A percentile compares a stretch with the other conserved stretches of the same genome.
These are phyloP conservation scores for Brassica juncea DNA, from an alignment of 345 rosid genomes.

Conservation along the genomic window DNA sequence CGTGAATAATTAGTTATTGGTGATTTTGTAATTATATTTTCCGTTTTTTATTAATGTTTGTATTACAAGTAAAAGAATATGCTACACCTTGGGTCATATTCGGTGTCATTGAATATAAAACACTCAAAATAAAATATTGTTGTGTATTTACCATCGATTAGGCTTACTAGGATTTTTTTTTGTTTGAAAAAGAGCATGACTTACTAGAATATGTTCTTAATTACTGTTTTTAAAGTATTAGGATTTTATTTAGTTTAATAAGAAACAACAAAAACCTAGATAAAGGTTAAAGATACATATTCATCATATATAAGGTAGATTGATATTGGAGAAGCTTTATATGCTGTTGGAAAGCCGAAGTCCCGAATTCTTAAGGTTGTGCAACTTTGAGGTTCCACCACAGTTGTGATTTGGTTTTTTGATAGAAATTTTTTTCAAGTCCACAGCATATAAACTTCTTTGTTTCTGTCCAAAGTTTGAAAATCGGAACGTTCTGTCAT, in stretches of 20 bases:
- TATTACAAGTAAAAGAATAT: neutral
- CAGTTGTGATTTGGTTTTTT: no score
- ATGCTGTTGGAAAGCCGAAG: neutral
- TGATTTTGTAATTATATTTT: neutral
- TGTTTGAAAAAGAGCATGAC: neutral
- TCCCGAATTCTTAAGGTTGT: no score
- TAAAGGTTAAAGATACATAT: neutral
- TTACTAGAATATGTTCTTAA: neutral
- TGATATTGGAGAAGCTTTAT: neutral
- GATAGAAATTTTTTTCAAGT: no score
- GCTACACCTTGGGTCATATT: neutral
- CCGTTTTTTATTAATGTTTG: neutral
- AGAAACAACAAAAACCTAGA: neutral
- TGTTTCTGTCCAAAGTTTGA: no score
- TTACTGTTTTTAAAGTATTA: neutral
- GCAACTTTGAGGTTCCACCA: no score
- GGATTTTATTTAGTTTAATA: neutral
- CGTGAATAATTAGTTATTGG: constrained; percentile 4
- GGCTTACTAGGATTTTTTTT: no score
- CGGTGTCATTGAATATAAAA: neutral
- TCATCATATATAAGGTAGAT: neutral
- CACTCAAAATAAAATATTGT: neutral
- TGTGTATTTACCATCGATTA: neutral
- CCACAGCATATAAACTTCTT: no score
- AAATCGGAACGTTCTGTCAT: no score